Evolutionary conservation across 2,329 filamentous ascomycete species (phyloP).

Genomic region (Xylaria sp.): DNA sequence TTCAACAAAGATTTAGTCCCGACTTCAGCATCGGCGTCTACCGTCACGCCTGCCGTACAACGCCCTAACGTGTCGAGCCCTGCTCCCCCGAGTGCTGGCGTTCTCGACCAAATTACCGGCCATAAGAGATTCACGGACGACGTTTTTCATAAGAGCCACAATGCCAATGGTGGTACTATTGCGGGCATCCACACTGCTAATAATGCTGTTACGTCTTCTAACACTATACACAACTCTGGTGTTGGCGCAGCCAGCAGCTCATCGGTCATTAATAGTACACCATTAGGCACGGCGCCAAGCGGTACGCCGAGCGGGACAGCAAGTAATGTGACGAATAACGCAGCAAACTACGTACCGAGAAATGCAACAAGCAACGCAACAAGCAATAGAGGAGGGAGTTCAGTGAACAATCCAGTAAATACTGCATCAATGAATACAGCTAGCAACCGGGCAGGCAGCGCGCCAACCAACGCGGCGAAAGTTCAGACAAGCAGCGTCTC

Average conservation of each 20-base stretch:
- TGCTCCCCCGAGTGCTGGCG: conserved; percentile 44
- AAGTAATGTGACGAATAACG: conserved; percentile 7
- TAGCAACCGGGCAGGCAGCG: background rate
- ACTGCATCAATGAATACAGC: background rate
- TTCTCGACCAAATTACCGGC: conserved; percentile 45
- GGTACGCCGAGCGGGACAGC: background rate
- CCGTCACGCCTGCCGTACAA: conserved; percentile 24
- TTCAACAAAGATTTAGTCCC: conserved; percentile 35
- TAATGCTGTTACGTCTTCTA: background rate
- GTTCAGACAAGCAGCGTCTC: background rate
- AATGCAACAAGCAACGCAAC: conserved; percentile 6
- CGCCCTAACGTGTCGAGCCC: conserved; percentile 40
- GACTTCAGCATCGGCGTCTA: conserved; percentile 9
- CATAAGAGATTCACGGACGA: conserved; percentile 39
- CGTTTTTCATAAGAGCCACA: conserved; percentile 24
- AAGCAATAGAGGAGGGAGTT: conserved; percentile 6
- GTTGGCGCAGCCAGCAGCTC: conserved; percentile 8
- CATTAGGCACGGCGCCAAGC: conserved; percentile 4
- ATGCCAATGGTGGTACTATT: conserved; percentile 6
- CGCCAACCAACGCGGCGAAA: background rate
- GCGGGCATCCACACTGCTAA: background rate
- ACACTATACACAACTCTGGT: background rate
- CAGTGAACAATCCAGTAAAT: background rate
- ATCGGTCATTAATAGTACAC: background rate
- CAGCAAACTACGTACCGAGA: background rate